Base-by-base conservation (phyloP, 495 filamentous ascomycete species). In the Lophium mytilinum region DNA sequence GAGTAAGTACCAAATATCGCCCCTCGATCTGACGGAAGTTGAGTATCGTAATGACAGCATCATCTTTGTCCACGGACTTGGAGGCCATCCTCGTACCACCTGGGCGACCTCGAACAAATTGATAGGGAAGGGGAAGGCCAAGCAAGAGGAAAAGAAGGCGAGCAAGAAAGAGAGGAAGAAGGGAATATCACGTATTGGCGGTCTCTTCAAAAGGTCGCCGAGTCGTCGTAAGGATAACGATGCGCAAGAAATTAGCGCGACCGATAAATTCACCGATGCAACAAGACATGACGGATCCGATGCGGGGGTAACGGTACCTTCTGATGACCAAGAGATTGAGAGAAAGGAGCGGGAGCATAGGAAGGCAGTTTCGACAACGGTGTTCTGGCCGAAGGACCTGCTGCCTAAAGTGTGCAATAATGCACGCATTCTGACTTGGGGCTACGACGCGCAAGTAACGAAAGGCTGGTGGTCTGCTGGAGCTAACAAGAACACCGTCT, bases 41-140 rank as follows among this genome's bases (percentile, higher is more conserved):
- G n/a, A n/a, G n/a, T n/a, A n/a, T n/a, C n/a, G n/a, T n/a, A n/a
- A n/a, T n/a, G n/a, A n/a, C 9, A 57, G 55, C 19, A 53, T 57
- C 36, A 9, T 57, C 1, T 21, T 57, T n/a, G 36, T 57, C 10
- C 55, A 57, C 24, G 55, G 55, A 1, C 33, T 57, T 1, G 15
- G 34, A 41, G 55, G 55, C 24, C 33, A 57, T 40, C 34, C 37
- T 30, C n/a, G n/a, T 17, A 14, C 4, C 7, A 57, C 55, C 15
- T 57, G 55, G 55, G 10, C 47, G 39, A 4, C 3, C 3, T 9
- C 9, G 2, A 11, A 3, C 14, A 42, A 42, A 11, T 3, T 9
- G 4, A 11, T 42, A 11, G 4, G 14, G 3, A 42, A 42, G 9
- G 3, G 3, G 14, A 42, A 9, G 39, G 3, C 39, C 3, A 2